These are phyloP conservation scores for Suillus sp. DNA, from an alignment of 768 basidiomycete genomes.

Conservation along the genomic window DNA sequence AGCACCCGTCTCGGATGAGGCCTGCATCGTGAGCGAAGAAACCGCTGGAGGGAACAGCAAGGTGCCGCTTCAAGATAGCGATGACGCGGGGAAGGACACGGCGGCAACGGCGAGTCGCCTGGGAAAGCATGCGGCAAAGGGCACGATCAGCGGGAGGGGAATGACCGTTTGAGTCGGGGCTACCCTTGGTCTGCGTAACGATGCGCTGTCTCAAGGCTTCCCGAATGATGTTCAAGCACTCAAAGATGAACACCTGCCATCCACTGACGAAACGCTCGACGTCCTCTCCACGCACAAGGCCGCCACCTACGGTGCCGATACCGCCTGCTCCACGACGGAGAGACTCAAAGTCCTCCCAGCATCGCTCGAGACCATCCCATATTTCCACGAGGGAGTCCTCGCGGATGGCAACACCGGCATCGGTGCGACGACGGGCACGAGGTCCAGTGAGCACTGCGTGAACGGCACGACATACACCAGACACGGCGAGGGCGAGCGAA, in stretches of 20 bases:
- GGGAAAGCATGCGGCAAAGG: constrained; percentile 47
- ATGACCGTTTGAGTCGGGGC: constrained; percentile 39
- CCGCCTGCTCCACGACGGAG: constrained; percentile 51
- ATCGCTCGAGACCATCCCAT: constrained; percentile 82
- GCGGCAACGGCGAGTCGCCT: constrained; percentile 51
- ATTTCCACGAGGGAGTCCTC: constrained; percentile 68
- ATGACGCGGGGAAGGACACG: constrained; percentile 52
- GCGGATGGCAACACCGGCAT: constrained; percentile 56
- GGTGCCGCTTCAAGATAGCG: constrained; percentile 52
- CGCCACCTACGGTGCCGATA: constrained; percentile 39
- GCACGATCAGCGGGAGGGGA: constrained; percentile 48
- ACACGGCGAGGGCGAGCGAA: constrained; percentile 72
- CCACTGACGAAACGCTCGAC: constrained; percentile 72
- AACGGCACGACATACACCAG: constrained; percentile 74
- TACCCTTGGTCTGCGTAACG: constrained; percentile 40
- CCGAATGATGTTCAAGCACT: constrained; percentile 87
- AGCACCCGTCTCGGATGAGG: constrained; percentile 86
- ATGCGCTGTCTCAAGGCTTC: constrained; percentile 74
- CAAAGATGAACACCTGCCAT: constrained; percentile 94
- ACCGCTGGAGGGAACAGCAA: constrained; percentile 41
- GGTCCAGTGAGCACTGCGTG: constrained; percentile 79
- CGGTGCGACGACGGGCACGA: constrained; percentile 61
- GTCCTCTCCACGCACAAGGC: constrained; percentile 48
- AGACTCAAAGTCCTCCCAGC: constrained; percentile 82
- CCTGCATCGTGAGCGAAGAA: constrained; percentile 88